These are phyloP conservation scores for Nemania sp. DNA, from an alignment of 2,329 filamentous ascomycete genomes.

Conservation along the genomic window DNA sequence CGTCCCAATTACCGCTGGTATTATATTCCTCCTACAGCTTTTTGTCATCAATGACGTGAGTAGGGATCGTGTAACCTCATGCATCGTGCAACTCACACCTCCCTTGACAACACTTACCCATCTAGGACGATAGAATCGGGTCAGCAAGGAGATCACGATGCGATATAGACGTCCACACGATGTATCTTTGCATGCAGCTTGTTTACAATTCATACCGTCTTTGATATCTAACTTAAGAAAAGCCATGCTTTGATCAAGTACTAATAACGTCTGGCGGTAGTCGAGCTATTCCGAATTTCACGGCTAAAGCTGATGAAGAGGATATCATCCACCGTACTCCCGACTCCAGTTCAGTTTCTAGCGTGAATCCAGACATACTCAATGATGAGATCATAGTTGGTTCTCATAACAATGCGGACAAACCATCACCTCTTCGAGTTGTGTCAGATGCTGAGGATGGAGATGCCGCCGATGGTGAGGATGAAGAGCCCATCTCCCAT, in stretches of 20 bases:
- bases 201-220: too few species aligned
- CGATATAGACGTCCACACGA: too few species aligned
- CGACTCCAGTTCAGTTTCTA: constrained; percentile 46
- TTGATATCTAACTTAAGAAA: too few species aligned
- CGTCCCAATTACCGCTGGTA: too few species aligned
- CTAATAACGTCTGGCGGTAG: constrained; percentile 25
- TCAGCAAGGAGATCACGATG: too few species aligned
- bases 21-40: too few species aligned
- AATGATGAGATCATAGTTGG: constrained; percentile 59
- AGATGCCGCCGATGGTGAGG: constrained; percentile 48
- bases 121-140: too few species aligned
- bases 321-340: constrained; percentile 45
- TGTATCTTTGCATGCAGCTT: background rate
- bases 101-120: too few species aligned
- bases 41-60: too few species aligned
- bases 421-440: constrained; percentile 41
- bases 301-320: constrained; percentile 42
- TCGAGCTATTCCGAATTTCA: constrained; percentile 26
- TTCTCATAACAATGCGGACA: constrained; percentile 46
- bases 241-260: too few species aligned
- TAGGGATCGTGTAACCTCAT: too few species aligned
- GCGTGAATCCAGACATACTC: constrained; percentile 45
- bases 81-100: too few species aligned
- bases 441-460: constrained; percentile 48
- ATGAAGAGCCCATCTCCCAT: constrained; percentile 43